Percentiles rank a stretch among this genome's conserved stretches.
Conservation (phyloP, 2,329 filamentous ascomycete species). For the Trichocomaceae sp. region DNA sequence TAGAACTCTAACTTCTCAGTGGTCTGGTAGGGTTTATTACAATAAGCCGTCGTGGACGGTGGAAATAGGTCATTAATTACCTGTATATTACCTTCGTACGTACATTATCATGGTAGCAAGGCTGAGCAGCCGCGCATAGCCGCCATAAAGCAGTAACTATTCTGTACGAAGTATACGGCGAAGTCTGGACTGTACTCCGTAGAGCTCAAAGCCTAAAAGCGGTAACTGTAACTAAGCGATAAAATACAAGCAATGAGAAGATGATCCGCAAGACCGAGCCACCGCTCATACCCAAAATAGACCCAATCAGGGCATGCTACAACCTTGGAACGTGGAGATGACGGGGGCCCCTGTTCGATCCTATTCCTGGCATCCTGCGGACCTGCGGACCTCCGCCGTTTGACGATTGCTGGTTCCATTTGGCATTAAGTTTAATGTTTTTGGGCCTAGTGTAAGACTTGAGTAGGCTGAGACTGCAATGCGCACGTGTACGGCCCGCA, state of each 20-base stretch:
- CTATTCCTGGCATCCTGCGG: too few relatives aligned
- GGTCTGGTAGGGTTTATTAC: too few relatives aligned
- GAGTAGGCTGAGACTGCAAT: background rate
- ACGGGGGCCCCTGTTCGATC: too few relatives aligned
- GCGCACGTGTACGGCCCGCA: background rate
- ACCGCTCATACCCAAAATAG: background rate
- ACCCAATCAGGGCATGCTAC: background rate
- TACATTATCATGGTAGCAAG: too few relatives aligned
- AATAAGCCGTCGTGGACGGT: too few relatives aligned
- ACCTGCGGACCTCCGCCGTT: background rate
- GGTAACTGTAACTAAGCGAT: background rate
- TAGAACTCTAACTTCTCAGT: too few relatives aligned
- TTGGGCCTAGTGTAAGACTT: background rate
- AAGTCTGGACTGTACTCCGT: too few relatives aligned
- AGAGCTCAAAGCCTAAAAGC: background rate
- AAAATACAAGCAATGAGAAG: background rate
- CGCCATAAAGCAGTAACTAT: background rate
- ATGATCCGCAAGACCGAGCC: background rate
- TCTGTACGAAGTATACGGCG: too few relatives aligned
- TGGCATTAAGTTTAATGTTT: background rate
- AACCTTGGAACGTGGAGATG: too few relatives aligned
- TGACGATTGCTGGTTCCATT: background rate
- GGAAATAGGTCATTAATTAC: too few relatives aligned
- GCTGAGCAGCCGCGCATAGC: background rate
- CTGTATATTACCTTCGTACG: too few relatives aligned